These are phyloP conservation scores for Ormosia emarginata DNA, from an alignment of 306 rosid species.

Conservation along the genomic window DNA sequence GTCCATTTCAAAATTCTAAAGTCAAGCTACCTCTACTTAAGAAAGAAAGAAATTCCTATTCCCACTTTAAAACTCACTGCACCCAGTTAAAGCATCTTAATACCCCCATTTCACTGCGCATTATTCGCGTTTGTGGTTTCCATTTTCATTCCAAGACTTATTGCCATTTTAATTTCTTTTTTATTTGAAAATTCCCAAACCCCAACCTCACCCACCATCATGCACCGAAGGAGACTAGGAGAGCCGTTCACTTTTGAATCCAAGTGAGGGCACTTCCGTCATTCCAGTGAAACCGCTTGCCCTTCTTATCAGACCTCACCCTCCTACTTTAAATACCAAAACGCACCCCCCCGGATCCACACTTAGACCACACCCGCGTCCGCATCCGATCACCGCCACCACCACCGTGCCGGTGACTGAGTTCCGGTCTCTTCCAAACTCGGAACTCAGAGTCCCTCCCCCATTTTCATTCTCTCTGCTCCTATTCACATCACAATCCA, in stretches of 20 bases:
- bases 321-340: constrained; percentile 27
- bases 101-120: not conserved
- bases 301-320: not conserved
- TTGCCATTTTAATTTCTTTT: not conserved
- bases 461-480: not conserved
- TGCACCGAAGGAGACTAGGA: constrained; percentile 17
- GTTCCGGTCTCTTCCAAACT: constrained; percentile 31
- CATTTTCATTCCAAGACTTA: not conserved
- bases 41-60: not conserved
- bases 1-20: too few relatives aligned
- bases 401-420: constrained; percentile 15
- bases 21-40: too few relatives aligned
- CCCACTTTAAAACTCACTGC: not conserved
- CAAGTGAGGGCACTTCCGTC: constrained; percentile 26
- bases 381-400: not conserved
- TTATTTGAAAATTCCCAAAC: not conserved
- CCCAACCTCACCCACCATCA: not conserved
- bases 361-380: not conserved
- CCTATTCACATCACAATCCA: not conserved
- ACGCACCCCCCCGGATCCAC: not conserved
- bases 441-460: constrained; percentile 3
- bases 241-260: constrained; percentile 24
- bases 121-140: not conserved
- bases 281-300: not conserved
- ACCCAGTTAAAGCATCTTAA: not conserved